Base-by-base conservation (phyloP, 1,139 yeast genomes). In the Taphrina pruni region DNA sequence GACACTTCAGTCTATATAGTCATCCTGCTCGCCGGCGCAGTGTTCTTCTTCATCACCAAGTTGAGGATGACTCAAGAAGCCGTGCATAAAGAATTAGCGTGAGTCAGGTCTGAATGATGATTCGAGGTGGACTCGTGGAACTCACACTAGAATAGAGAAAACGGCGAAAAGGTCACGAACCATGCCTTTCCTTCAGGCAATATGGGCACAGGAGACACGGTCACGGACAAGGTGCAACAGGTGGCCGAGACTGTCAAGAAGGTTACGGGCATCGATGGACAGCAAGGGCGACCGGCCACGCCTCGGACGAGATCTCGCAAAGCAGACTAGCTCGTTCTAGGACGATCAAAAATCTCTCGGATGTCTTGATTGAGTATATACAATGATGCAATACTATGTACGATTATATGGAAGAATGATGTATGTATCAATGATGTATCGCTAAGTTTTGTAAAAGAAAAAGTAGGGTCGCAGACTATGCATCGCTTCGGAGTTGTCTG, bases 111-210 rank as follows among this genome's bases (percentile, higher is more conserved):
- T 26, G 32, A 26, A 26, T 26, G 32, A 26, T 26, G 32, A 26
- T 26, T 0, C 32, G 32, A 26, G 32, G 4, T 4, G 32, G 32
- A 26, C 32, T 4, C 32, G 4, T 2, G 1, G 4, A 26, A 4
- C 32, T 26, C 32, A 26, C 32, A 26, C 32, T 26, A 26, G 32
- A 26, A 26, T 12, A 61, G 66, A 55, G 21, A 12, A 4, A n/a
- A 62, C 14, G 66, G 66, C 7, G 41, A 21, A 17, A 20, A 43
- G 38, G 67, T 64, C 48, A 64, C 67, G 7, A 50, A 54, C n/a
- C 67, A 64, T 38, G 60, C 67, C 11, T 55, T 56, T 20, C 67
- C 67, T 11, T 50, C 67, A 7, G 67, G 67, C 46, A 55, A 45
- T 14, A 54, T 64, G 67, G 67, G 67, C 46, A 64, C 51, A 11